Evolutionary conservation across 768 basidiomycete species (phyloP).

Genomic region (Boletales sp.): DNA sequence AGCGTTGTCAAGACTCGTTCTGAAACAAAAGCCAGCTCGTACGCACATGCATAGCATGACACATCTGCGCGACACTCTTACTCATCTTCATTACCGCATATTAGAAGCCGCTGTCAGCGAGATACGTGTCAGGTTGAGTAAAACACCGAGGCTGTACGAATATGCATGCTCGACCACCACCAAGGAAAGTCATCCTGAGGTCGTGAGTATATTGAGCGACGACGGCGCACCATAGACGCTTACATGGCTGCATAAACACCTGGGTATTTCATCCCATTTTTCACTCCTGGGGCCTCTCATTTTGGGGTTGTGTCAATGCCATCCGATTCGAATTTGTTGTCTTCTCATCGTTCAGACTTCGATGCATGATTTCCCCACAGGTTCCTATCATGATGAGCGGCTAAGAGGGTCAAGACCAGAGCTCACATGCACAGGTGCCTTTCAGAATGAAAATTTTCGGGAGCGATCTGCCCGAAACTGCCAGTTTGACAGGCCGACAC

Average conservation of each 20-base stretch:
- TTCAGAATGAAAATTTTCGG: conserved; percentile 40
- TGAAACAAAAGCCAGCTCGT: conserved; percentile 7
- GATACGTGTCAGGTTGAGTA: not conserved
- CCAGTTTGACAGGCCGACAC: conserved; percentile 26
- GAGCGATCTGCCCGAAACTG: conserved; percentile 22
- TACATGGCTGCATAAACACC: conserved; percentile 51
- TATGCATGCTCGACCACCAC: conserved; percentile 53
- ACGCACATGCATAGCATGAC: not conserved
- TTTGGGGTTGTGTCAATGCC: not conserved
- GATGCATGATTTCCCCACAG: conserved; percentile 47
- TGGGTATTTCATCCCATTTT: conserved; percentile 35
- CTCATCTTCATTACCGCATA: conserved; percentile 58
- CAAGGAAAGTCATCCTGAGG: conserved; percentile 56
- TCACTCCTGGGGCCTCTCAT: conserved; percentile 12
- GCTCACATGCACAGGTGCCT: conserved; percentile 34
- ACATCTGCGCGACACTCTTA: conserved; percentile 22
- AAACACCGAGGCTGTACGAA: conserved; percentile 16
- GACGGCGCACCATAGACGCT: conserved; percentile 17
- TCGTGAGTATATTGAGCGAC: not conserved
- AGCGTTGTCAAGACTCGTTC: conserved; percentile 37
- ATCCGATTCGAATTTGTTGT: conserved; percentile 5
- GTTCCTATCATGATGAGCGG: conserved; percentile 44
- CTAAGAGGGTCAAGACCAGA: conserved; percentile 45
- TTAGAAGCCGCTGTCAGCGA: conserved; percentile 38
- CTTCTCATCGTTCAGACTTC: conserved; percentile 49